These are phyloP conservation scores for Sporobolomyces pararoseus DNA, from an alignment of 768 basidiomycete genomes.

Conservation along the genomic window DNA sequence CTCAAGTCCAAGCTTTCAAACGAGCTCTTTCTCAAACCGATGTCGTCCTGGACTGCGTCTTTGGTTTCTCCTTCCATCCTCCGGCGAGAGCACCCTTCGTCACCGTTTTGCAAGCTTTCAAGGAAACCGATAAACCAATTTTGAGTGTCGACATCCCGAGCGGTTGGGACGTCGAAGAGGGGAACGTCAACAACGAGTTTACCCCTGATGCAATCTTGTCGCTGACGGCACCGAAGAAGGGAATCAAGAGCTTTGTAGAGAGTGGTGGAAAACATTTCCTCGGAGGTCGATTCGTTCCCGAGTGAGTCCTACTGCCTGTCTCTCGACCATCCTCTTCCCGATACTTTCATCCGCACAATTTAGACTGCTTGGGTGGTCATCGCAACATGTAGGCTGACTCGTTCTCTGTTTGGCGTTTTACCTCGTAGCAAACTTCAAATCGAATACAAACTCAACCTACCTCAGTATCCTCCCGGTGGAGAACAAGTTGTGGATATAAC, in stretches of 20 bases:
- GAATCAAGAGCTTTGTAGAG: conserved; percentile 63
- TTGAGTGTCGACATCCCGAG: conserved; percentile 94
- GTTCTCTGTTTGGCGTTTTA: too few species aligned
- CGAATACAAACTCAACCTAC: conserved; percentile 73
- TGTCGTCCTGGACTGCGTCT: conserved; percentile 89
- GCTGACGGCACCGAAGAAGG: conserved; percentile 89
- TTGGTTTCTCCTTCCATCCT: conserved; percentile 94
- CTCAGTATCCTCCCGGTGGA: conserved; percentile 65
- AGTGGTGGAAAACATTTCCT: conserved; percentile 75
- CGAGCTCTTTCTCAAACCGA: conserved; percentile 52
- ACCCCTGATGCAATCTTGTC: conserved; percentile 74
- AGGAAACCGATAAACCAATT: conserved; percentile 61
- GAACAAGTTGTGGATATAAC: conserved; percentile 82
- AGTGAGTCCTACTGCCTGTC: conserved; percentile 55
- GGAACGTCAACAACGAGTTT: conserved; percentile 42
- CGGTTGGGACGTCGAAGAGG: conserved; percentile 87
- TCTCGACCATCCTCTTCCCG: neutral
- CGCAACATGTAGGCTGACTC: too few species aligned
- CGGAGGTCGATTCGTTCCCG: conserved; percentile 87
- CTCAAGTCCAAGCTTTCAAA: conserved; percentile 42
- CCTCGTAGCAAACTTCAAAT: conserved; percentile 64
- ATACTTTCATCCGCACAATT: too few species aligned
- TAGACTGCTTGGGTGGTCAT: too few species aligned
- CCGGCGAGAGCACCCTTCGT: conserved; percentile 88
- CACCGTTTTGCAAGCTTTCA: conserved; percentile 56